Evolutionary conservation across 164 flowering plant species (phyloP).

Genomic region (Macadamia integrifolia): DNA sequence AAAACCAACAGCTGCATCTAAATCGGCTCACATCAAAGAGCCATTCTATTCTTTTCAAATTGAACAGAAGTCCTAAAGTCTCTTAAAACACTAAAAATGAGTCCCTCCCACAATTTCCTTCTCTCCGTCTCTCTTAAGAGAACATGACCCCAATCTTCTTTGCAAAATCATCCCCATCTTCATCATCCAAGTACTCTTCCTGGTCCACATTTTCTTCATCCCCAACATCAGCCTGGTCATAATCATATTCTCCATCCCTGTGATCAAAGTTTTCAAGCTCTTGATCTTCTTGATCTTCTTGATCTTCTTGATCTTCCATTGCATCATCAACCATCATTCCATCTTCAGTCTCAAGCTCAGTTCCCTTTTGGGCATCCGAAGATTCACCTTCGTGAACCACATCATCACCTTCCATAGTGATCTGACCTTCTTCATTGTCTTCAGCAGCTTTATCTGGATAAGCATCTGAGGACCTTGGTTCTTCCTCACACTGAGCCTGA

Average conservation of each 20-base stretch:
- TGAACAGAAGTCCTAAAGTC: no score
- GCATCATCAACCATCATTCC: conserved; percentile 29
- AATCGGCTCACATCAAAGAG: no score
- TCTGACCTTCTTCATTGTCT: conserved; percentile 16
- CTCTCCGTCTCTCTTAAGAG: conserved; percentile 11
- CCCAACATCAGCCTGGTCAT: conserved; percentile 49
- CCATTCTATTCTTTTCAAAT: no score
- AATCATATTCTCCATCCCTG: conserved; percentile 47
- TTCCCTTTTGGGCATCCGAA: conserved; percentile 15
- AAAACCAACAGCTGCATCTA: no score
- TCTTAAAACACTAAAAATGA: no score
- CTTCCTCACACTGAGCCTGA: conserved; percentile 20
- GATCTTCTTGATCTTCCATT: conserved; percentile 31
- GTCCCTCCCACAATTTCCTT: neutral
- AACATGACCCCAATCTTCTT: conserved; percentile 63
- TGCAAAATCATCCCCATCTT: conserved; percentile 78
- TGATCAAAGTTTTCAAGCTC: conserved; percentile 49
- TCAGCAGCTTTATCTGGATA: conserved; percentile 6
- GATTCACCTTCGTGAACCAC: conserved; percentile 19
- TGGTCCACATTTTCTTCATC: conserved; percentile 53
- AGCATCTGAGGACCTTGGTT: conserved; percentile 12
- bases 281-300: conserved; percentile 33
- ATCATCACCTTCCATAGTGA: conserved; percentile 14
- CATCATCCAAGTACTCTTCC: conserved; percentile 61
- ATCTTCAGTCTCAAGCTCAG: conserved; percentile 38